Conservation (phyloP, 75 land plant genomes). For the Selaginella tamariscina region DNA sequence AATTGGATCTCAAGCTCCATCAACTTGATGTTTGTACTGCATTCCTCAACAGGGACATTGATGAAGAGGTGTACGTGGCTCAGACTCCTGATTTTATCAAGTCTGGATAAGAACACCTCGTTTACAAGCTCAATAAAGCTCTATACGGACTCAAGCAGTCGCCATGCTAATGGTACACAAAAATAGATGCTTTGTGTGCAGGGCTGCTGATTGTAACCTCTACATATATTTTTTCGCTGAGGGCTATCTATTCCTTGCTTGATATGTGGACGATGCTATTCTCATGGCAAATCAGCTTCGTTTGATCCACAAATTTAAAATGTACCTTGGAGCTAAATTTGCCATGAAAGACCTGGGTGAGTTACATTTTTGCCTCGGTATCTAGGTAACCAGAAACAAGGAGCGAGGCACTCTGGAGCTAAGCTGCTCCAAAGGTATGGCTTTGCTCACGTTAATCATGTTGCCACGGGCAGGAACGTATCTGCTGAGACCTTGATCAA, state of each 20-base stretch:
- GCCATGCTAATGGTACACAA: slow-evolving; percentile 10
- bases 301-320: slow-evolving; percentile 1
- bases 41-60: background rate
- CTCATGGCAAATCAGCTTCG: background rate
- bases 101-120: slow-evolving; percentile 2
- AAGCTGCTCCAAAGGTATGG: slow-evolving; percentile 1
- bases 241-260: background rate
- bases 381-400: background rate
- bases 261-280: background rate
- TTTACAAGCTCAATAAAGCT: slow-evolving; percentile 8
- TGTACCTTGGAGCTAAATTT: background rate
- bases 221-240: background rate
- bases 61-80: slow-evolving; percentile 5
- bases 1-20: background rate
- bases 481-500: background rate
- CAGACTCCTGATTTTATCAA: slow-evolving; percentile 5
- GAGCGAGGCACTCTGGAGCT: slow-evolving; percentile 2
- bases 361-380: background rate
- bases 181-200: slow-evolving; percentile 4
- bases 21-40: background rate
- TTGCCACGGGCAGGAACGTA: background rate
- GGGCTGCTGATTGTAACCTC: background rate
- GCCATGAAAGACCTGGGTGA: slow-evolving; percentile 1
- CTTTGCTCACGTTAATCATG: slow-evolving; percentile 1
- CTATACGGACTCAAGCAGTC: slow-evolving; percentile 2